A percentile compares a stretch with the other conserved stretches of the same genome.
These are phyloP conservation scores for Thalassiosira hispida DNA, from an alignment of 352 stramenopile genomes.

Conservation along the genomic window DNA sequence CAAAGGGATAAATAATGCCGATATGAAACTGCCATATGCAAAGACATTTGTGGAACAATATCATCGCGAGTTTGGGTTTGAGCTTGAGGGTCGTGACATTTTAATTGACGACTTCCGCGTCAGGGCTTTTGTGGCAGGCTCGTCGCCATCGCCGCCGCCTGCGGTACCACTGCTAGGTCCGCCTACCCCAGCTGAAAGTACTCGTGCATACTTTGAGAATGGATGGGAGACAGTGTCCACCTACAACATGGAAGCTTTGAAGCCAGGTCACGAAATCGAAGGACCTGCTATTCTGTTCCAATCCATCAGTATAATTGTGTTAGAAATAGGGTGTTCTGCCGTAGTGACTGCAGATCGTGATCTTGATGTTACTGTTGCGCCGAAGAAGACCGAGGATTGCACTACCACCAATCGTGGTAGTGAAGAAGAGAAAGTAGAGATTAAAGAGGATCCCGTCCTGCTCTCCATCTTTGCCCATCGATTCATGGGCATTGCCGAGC, in stretches of 20 bases:
- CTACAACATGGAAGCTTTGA: slow-evolving; percentile 92
- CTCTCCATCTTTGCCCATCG: slow-evolving; percentile 93
- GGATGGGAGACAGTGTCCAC: slow-evolving; percentile 70
- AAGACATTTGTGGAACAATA: slow-evolving; percentile 92
- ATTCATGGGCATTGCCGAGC: slow-evolving; percentile 99
- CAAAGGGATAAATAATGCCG: slow-evolving; percentile 24
- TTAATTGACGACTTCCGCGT: slow-evolving; percentile 98
- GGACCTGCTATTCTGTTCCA: slow-evolving; percentile 98
- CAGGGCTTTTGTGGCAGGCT: slow-evolving; percentile 88
- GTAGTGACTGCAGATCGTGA: slow-evolving; percentile 93
- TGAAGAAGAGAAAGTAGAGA: slow-evolving; percentile 43
- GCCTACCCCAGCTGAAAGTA: slow-evolving; percentile 58
- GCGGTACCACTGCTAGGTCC: slow-evolving; percentile 41
- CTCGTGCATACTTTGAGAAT: slow-evolving; percentile 87
- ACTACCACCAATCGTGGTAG: slow-evolving; percentile 15
- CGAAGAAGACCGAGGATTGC: slow-evolving; percentile 46
- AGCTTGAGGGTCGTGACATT: slow-evolving; percentile 92
- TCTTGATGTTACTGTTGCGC: slow-evolving; percentile 89
- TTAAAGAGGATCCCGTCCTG: slow-evolving; percentile 93
- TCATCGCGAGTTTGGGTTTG: slow-evolving; percentile 97
- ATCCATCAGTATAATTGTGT: slow-evolving; percentile 96
- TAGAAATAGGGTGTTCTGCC: slow-evolving; percentile 95
- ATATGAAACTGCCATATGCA: slow-evolving; percentile 84
- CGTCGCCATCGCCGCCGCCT: slow-evolving; percentile 54
- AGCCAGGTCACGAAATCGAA: slow-evolving; percentile 85